phyloP scores from a whole-genome alignment of 768 basidiomycete genomes.

The Mycena belliarum region DNA sequence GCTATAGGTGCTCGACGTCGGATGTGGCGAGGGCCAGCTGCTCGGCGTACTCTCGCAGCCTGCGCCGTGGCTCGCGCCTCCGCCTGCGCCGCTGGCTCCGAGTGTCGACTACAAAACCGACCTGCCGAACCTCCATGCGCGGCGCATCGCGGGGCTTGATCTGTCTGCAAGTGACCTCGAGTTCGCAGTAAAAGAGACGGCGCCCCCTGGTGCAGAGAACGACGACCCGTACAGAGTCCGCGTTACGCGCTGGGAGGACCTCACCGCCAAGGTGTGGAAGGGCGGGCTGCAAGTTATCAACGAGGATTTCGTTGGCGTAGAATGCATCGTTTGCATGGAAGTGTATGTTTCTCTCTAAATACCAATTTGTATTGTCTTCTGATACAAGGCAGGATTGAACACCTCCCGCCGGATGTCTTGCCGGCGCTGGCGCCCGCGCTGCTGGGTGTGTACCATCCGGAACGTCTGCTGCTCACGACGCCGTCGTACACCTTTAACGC shows the following conservation, averaged over 20 bases:
- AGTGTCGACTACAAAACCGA: slow-evolving; percentile 37
- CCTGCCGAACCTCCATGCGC: slow-evolving; percentile 58
- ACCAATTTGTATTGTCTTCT: slow-evolving; percentile 6
- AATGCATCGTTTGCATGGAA: slow-evolving; percentile 79
- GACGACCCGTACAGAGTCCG: slow-evolving; percentile 28
- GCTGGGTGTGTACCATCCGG: slow-evolving; percentile 78
- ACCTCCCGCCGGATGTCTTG: slow-evolving; percentile 62
- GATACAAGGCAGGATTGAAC: slow-evolving; percentile 66
- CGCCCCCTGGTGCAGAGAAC: slow-evolving; percentile 38
- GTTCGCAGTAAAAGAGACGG: slow-evolving; percentile 50
- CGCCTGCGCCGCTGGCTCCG: slow-evolving; percentile 37
- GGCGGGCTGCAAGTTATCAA: slow-evolving; percentile 74
- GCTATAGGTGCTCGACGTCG: slow-evolving; percentile 73
- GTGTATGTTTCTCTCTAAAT: slow-evolving; percentile 59
- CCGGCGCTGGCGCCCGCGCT: slow-evolving; percentile 67
- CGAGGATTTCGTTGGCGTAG: slow-evolving; percentile 58
- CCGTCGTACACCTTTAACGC: slow-evolving; percentile 85
- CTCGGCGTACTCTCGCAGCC: slow-evolving; percentile 72
- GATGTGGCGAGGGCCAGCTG: slow-evolving; percentile 82
- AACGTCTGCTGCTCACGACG: slow-evolving; percentile 75
- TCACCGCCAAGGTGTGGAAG: slow-evolving; percentile 69
- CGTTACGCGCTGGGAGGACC: slow-evolving; percentile 64
- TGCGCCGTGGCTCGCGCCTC: slow-evolving; percentile 63
- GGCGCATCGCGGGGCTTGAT: slow-evolving; percentile 69
- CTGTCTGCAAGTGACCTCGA: slow-evolving; percentile 53